These are phyloP conservation scores for Chrysosphaeria jannelii DNA, from an alignment of 2,329 filamentous ascomycete species.

Conservation along the genomic window DNA sequence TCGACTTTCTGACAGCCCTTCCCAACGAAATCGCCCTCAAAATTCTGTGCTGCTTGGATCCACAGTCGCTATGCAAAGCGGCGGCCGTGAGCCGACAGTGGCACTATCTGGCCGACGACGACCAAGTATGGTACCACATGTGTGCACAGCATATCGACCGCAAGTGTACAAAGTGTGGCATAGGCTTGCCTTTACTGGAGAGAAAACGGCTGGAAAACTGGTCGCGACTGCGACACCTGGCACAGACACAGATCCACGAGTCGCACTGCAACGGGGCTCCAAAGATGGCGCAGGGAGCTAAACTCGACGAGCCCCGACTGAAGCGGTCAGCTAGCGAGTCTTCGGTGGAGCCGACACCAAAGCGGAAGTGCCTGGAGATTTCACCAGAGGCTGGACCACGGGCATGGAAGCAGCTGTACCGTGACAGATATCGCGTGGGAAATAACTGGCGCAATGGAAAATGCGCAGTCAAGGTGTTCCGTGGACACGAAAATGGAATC, in stretches of 20 bases:
- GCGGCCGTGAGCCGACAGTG: constrained; percentile 78
- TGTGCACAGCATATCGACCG: constrained; percentile 82
- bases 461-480: constrained; percentile 57
- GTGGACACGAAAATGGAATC: constrained; percentile 63
- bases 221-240: constrained; percentile 52
- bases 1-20: constrained; percentile 76
- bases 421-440: constrained; percentile 74
- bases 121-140: constrained; percentile 95
- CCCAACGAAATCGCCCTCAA: constrained; percentile 80
- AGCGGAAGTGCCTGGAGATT: constrained; percentile 1
- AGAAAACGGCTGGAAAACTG: constrained; percentile 65
- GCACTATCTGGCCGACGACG: constrained; percentile 77
- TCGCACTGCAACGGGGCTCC: too few relatives aligned
- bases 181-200: constrained; percentile 74
- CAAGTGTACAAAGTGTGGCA: constrained; percentile 85
- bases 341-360: constrained; percentile 5
- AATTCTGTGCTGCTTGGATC: constrained; percentile 78
- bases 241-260: constrained; percentile 9
- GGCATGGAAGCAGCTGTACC: constrained; percentile 93
- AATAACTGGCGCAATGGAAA: constrained; percentile 94
- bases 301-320: constrained; percentile 5
- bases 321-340: constrained; percentile 11
- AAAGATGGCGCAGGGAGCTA: too few relatives aligned
- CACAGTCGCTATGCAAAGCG: constrained; percentile 78
- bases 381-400: constrained; percentile 19